Evolutionary conservation across 2,329 filamentous ascomycete species (phyloP).

Genomic region (Sporothrix sp.): DNA sequence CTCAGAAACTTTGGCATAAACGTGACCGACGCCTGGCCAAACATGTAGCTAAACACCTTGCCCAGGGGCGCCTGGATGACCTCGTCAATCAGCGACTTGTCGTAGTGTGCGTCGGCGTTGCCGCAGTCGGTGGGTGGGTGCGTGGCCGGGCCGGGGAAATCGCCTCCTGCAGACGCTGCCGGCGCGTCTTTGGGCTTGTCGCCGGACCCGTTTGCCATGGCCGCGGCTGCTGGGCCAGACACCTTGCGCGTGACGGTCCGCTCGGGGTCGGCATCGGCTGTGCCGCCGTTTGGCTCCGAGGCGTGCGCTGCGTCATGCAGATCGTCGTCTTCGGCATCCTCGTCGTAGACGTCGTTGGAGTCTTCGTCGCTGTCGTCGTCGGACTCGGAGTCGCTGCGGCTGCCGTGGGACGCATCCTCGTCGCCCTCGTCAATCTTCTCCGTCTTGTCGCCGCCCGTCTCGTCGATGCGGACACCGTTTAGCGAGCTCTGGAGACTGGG

Average conservation of each 20-base stretch:
- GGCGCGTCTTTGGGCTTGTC: constrained; percentile 42
- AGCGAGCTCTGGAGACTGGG: constrained; percentile 83
- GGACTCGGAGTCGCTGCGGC: constrained; percentile 46
- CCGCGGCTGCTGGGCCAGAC: constrained; percentile 42
- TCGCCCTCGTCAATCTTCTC: constrained; percentile 64
- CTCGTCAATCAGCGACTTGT: constrained; percentile 78
- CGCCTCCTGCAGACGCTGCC: constrained; percentile 24
- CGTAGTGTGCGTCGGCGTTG: constrained; percentile 69
- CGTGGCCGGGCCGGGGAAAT: constrained; percentile 76
- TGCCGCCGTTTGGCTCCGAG: constrained; percentile 30
- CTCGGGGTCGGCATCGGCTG: constrained; percentile 44
- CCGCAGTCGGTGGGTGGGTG: constrained; percentile 81
- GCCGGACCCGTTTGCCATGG: constrained; percentile 38
- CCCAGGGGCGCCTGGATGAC: constrained; percentile 78
- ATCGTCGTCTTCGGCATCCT: constrained; percentile 67
- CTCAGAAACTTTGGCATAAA: constrained; percentile 85
- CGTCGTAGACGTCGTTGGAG: constrained; percentile 69
- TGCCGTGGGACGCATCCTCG: constrained; percentile 31
- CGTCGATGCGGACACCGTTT: constrained; percentile 76
- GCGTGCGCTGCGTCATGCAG: constrained; percentile 26
- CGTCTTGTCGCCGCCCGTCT: constrained; percentile 80
- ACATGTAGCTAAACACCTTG: constrained; percentile 81
- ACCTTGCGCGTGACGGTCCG: constrained; percentile 58
- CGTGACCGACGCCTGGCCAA: constrained; percentile 65
- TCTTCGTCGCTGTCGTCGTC: constrained; percentile 59